A percentile compares a stretch with the other conserved stretches of the same genome.
Conservation (phyloP, 2,329 filamentous ascomycete genomes). For the Aspergillus sp. region DNA sequence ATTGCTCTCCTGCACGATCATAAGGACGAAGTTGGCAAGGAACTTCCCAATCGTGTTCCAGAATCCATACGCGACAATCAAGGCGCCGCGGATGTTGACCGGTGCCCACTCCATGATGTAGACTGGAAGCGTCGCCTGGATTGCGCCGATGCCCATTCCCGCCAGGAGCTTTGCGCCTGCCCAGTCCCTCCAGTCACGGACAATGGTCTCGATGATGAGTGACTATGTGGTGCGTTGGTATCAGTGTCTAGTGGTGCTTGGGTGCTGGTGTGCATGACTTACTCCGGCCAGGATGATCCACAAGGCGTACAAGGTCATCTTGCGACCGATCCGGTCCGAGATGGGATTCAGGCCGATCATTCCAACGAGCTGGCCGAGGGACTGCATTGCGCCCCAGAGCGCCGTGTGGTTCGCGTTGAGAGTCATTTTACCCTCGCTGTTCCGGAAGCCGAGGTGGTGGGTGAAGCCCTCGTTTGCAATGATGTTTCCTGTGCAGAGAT, state of each 20-base stretch:
- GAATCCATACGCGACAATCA: constrained; percentile 1
- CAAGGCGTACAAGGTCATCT: not conserved
- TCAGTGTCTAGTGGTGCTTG: not conserved
- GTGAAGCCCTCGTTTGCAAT: constrained; percentile 1
- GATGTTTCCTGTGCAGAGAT: not conserved
- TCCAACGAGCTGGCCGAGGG: not conserved
- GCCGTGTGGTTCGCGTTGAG: not conserved
- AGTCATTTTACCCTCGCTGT: not conserved
- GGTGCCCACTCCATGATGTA: constrained; percentile 2
- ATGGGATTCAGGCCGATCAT: not conserved
- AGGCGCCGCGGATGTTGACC: not conserved
- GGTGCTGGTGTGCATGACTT: not conserved
- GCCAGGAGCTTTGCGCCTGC: not conserved
- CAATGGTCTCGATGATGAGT: not conserved
- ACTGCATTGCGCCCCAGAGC: not conserved
- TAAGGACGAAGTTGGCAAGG: not conserved
- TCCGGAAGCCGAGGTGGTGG: not conserved
- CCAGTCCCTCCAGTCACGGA: not conserved
- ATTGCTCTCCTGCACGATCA: not conserved
- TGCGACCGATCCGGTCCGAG: not conserved
- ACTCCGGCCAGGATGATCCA: not conserved
- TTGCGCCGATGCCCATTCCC: not conserved
- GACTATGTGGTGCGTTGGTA: not conserved
- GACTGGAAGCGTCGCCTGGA: not conserved
- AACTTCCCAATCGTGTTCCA: constrained; percentile 2